These are phyloP conservation scores for Pyracantha coccinea DNA, from an alignment of 331 rosid species.

Conservation along the genomic window DNA sequence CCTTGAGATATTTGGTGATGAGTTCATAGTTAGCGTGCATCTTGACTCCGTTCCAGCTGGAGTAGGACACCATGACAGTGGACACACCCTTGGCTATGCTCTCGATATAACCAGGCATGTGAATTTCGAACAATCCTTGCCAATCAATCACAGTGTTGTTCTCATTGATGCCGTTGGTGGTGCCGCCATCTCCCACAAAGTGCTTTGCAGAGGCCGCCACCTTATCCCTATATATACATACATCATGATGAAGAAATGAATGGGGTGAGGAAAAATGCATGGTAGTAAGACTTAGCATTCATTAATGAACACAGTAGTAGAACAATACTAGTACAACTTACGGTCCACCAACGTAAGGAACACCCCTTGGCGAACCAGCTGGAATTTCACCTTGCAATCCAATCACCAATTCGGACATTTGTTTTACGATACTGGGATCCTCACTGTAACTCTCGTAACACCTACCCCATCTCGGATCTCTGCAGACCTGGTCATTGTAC, in stretches of 20 bases:
- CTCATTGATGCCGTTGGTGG: slow-evolving; percentile 22
- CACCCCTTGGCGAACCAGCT: not conserved
- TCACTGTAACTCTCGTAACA: slow-evolving; percentile 25
- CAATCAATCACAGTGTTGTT: slow-evolving; percentile 17
- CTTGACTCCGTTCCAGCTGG: slow-evolving; percentile 28
- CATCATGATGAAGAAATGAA: no score
- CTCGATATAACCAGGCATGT: slow-evolving; percentile 17
- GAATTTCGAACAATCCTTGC: slow-evolving; percentile 18
- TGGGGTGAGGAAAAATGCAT: not conserved
- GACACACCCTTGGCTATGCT: slow-evolving; percentile 22
- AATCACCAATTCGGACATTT: slow-evolving; percentile 5
- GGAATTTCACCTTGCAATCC: slow-evolving; percentile 23
- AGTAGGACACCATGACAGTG: slow-evolving; percentile 26
- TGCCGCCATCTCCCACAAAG: slow-evolving; percentile 33
- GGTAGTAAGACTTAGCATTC: no score
- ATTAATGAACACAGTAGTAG: no score
- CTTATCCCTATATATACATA: slow-evolving; percentile 5
- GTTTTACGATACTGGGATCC: slow-evolving; percentile 4
- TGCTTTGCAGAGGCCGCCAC: slow-evolving; percentile 28
- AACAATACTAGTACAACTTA: not conserved
- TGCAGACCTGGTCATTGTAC: slow-evolving; percentile 9
- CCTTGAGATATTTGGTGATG: slow-evolving; percentile 24
- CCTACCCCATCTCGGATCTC: slow-evolving; percentile 29
- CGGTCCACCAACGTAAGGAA: slow-evolving; percentile 20
- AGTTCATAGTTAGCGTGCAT: slow-evolving; percentile 26